Percentiles rank a stretch among this genome's conserved stretches.
Conservation (phyloP, 2,329 filamentous ascomycete species). For the Monilinia vaccinii-corymbosi region DNA sequence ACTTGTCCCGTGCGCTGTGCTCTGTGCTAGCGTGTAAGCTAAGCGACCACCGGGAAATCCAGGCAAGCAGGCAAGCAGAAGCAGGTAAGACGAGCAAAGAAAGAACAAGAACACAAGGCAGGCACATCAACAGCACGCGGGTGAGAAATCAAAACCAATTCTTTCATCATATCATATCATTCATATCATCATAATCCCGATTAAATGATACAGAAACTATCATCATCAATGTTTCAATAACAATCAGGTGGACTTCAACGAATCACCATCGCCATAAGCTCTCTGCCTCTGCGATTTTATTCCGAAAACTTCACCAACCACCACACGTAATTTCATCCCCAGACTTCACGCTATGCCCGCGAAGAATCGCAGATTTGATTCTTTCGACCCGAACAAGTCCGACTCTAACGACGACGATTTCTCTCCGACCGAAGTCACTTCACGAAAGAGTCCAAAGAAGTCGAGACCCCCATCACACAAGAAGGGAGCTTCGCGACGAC, state of each 20-base stretch:
- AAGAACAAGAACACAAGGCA: neutral
- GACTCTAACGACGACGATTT: conserved; percentile 60
- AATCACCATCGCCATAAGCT: neutral
- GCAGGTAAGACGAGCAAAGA: no score
- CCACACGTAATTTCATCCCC: neutral
- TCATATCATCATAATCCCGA: no score
- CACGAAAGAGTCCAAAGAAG: conserved; percentile 37
- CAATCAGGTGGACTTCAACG: neutral
- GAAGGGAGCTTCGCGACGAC: conserved; percentile 31
- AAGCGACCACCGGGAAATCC: conserved; percentile 2
- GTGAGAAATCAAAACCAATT: conserved; percentile 7
- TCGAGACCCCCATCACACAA: conserved; percentile 25
- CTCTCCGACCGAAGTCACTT: conserved; percentile 41
- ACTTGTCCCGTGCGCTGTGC: no score
- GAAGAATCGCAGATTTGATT: conserved; percentile 44
- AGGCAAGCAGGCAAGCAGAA: neutral
- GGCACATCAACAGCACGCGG: neutral
- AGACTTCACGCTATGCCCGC: conserved; percentile 22
- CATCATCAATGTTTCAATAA: conserved; percentile 6
- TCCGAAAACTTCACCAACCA: neutral
- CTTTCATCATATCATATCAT: conserved; percentile 5
- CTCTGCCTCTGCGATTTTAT: neutral
- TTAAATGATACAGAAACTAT: neutral
- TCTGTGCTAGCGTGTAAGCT: no score
- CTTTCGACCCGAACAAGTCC: conserved; percentile 58